Base-by-base conservation (phyloP, 768 basidiomycete species). In the Tephrocybe sp. region DNA sequence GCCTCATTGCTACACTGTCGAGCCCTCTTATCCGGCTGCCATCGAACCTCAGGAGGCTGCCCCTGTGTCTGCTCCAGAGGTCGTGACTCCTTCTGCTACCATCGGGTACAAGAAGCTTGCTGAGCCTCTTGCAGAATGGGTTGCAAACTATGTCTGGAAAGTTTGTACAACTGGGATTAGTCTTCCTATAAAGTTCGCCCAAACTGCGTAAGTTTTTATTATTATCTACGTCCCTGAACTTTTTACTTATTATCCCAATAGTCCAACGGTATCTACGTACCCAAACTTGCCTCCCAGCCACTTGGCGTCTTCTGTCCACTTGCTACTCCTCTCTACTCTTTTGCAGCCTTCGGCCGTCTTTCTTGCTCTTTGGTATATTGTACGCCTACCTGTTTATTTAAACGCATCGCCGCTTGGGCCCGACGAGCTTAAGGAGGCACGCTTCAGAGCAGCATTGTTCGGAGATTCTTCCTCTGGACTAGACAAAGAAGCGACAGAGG, bases 331-430 rank as follows among this genome's bases (percentile, higher is more conserved):
- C 47, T 89, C 89, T 6, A 92, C 89, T 2, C 72, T 92, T 36
- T 69, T 92, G 44, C 89, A 92, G 60, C 89, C 89, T 1, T 91
- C 89, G 6, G 89, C 86, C 25, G 78, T 90, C 38, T 76, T 91
- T 52, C 70, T 92, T 44, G 85, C 87, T 3, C 55, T 92, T 37
- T 91, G 89, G 89, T 92, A 92, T 63, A 89, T 92, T 44, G 81
- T 82, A 30, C 84, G 82, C 41, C 73, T 92, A 16, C 89, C 89
- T 9, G 79, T 87, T 9, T 86, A 77, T 61, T 81, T 87, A 57
- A 78, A 76, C 21, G 78, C 75, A 3, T 66, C 74, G 32, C 65
- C 71, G 18, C 70, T 86, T 40, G 72, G 76, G 32, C 57, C 71
- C 13, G 84, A 84, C 51, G 72, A 75, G 34, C 67, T 67, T 28